phyloP scores from a whole-genome alignment of 169 alveolate species.

The Plasmodium cynomolgi region DNA sequence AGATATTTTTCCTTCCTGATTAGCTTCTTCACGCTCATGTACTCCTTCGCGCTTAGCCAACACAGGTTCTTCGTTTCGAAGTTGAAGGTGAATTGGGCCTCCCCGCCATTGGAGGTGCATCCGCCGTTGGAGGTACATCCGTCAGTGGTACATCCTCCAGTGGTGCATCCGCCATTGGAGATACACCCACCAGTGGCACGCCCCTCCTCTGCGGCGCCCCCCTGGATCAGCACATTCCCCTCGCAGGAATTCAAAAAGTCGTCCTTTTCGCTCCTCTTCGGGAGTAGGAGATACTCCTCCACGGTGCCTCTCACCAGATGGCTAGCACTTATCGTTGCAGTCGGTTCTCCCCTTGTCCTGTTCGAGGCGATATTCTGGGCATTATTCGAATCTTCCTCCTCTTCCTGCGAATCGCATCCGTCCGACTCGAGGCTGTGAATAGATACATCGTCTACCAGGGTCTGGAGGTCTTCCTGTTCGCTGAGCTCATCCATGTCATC shows the following conservation, averaged over 20 bases:
- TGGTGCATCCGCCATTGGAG: not conserved
- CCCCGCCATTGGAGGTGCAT: no score
- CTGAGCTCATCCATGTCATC: constrained; percentile 16
- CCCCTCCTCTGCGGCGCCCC: not conserved
- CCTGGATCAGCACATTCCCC: constrained; percentile 15
- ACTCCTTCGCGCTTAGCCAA: constrained; percentile 69
- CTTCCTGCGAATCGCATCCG: not conserved
- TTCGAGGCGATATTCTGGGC: not conserved
- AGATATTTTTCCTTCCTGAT: constrained; percentile 53
- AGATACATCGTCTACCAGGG: constrained; percentile 15
- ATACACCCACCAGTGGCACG: not conserved
- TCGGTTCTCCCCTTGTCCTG: not conserved
- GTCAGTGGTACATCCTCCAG: not conserved
- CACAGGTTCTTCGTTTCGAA: constrained; percentile 63
- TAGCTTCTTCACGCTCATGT: constrained; percentile 46
- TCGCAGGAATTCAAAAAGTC: constrained; percentile 38
- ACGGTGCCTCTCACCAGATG: not conserved
- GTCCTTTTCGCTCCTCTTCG: constrained; percentile 31
- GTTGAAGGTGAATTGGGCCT: constrained; percentile 2
- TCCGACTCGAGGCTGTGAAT: constrained; percentile 16
- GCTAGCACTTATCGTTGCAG: not conserved
- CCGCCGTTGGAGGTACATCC: not conserved
- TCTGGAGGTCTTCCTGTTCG: constrained; percentile 7
- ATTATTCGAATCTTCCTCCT: not conserved
- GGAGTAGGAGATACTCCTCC: constrained; percentile 22